Evolutionary conservation across 306 rosid genomes (phyloP).

Genomic region (Hippophae rhamnoides): DNA sequence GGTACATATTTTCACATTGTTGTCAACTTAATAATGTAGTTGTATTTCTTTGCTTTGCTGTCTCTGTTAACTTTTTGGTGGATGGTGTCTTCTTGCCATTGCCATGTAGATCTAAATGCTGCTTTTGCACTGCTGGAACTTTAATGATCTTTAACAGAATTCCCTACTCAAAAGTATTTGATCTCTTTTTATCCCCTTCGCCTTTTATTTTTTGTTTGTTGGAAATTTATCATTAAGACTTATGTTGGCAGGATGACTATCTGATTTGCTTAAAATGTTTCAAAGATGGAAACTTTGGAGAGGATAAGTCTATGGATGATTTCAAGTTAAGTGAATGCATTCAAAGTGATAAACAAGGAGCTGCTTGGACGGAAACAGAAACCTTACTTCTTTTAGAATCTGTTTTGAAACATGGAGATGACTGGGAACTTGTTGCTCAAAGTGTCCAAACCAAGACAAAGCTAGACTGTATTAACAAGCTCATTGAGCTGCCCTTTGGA

Average conservation of each 20-base stretch:
- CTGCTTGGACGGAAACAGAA: slow-evolving; percentile 83
- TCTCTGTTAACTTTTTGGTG: no score
- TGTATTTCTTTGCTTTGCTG: no score
- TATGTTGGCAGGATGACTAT: slow-evolving; percentile 49
- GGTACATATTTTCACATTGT: slow-evolving; percentile 30
- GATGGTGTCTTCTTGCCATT: no score
- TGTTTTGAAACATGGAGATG: slow-evolving; percentile 86
- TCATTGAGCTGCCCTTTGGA: slow-evolving; percentile 86
- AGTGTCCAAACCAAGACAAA: slow-evolving; percentile 67
- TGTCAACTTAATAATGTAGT: not conserved
- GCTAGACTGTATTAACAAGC: slow-evolving; percentile 69
- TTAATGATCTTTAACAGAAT: no score
- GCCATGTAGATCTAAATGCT: no score
- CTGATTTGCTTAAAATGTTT: slow-evolving; percentile 55
- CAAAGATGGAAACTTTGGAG: slow-evolving; percentile 59
- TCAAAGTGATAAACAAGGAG: slow-evolving; percentile 28
- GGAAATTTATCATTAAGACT: not conserved
- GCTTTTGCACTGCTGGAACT: no score
- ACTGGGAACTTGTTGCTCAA: slow-evolving; percentile 86
- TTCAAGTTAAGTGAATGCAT: slow-evolving; percentile 34
- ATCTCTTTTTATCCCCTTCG: not conserved
- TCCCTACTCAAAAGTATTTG: no score
- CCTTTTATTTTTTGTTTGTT: not conserved
- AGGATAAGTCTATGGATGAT: slow-evolving; percentile 52
- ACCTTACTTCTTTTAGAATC: slow-evolving; percentile 84